Evolutionary conservation across 2,329 filamentous ascomycete genomes (phyloP).

Genomic region (Neonectria faginata): DNA sequence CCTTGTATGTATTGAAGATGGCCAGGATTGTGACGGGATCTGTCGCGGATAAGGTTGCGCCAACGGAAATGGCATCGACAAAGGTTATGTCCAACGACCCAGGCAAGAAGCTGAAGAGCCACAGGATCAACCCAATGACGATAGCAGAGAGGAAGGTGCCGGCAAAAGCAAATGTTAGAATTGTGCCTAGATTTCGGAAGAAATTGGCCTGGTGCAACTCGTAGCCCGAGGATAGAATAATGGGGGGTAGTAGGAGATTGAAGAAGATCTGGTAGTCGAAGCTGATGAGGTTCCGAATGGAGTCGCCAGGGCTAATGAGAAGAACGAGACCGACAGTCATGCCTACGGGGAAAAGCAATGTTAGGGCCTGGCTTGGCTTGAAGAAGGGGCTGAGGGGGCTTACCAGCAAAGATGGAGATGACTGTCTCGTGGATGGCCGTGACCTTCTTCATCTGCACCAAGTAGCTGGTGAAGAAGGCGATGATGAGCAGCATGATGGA

Average conservation of each 20-base stretch:
- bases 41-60: conserved; percentile 94
- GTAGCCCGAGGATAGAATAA: conserved; percentile 96
- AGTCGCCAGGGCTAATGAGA: conserved; percentile 81
- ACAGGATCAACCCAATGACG: conserved; percentile 91
- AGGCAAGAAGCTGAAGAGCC: conserved; percentile 87
- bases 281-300: conserved; percentile 89
- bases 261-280: conserved; percentile 99
- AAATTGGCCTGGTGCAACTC: conserved; percentile 99
- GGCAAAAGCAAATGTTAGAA: conserved; percentile 96
- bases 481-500: conserved; percentile 93
- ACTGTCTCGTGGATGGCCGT: conserved; percentile 98
- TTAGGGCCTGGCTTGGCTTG: conserved; percentile 35
- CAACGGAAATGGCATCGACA: conserved; percentile 95
- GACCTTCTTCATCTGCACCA: conserved; percentile 95
- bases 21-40: conserved; percentile 97
- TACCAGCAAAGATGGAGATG: conserved; percentile 96
- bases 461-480: conserved; percentile 96
- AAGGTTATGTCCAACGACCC: conserved; percentile 88
- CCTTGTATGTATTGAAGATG: conserved; percentile 99
- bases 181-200: conserved; percentile 97
- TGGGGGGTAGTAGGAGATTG: conserved; percentile 97
- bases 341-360: conserved; percentile 62
- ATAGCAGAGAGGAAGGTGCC: conserved; percentile 97
- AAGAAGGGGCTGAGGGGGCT: conserved; percentile 29
- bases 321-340: conserved; percentile 96